Conservation (phyloP, 306 rosid genomes). For the Acacia crassicarpa region DNA sequence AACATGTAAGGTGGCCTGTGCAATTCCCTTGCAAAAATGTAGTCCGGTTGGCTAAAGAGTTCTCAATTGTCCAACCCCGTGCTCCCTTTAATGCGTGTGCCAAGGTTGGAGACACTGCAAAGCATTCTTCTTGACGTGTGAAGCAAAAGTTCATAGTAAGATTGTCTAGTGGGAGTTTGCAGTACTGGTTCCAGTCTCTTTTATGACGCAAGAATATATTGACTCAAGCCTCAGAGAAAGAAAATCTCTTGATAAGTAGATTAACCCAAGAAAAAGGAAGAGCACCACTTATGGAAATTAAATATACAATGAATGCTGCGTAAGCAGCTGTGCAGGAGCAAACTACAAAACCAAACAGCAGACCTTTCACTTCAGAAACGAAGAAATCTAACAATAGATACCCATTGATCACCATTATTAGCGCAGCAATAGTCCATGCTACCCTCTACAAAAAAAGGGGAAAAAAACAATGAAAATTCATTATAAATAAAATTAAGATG, state of each 20-base stretch:
- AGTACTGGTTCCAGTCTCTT: conserved; percentile 28
- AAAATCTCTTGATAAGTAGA: conserved; percentile 50
- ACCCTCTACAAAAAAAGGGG: conserved; percentile 51
- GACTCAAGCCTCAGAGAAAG: conserved; percentile 39
- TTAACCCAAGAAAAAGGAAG: conserved; percentile 57
- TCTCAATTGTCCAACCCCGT: conserved; percentile 35
- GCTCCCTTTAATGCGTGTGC: conserved; percentile 25
- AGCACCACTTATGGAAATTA: conserved; percentile 54
- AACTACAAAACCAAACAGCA: conserved; percentile 54
- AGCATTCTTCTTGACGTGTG: conserved; percentile 39
- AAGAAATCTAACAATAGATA: conserved; percentile 77
- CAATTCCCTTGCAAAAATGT: conserved; percentile 26
- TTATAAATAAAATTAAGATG: conserved; percentile 3
- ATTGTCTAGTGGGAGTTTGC: conserved; percentile 35
- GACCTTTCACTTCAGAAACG: conserved; percentile 59
- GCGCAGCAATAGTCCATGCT: conserved; percentile 82
- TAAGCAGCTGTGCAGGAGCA: conserved; percentile 61
- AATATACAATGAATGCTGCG: conserved; percentile 61
- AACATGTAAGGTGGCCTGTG: conserved; percentile 19
- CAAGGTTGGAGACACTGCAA: conserved; percentile 39
- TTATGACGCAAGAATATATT: conserved; percentile 22
- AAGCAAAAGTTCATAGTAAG: conserved; percentile 36
- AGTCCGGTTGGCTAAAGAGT: conserved; percentile 24
- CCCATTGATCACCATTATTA: conserved; percentile 79
- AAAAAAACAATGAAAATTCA: conserved; percentile 6